Conservation (phyloP, 2,329 filamentous ascomycete genomes). For the Ambrosiella beaveri region DNA sequence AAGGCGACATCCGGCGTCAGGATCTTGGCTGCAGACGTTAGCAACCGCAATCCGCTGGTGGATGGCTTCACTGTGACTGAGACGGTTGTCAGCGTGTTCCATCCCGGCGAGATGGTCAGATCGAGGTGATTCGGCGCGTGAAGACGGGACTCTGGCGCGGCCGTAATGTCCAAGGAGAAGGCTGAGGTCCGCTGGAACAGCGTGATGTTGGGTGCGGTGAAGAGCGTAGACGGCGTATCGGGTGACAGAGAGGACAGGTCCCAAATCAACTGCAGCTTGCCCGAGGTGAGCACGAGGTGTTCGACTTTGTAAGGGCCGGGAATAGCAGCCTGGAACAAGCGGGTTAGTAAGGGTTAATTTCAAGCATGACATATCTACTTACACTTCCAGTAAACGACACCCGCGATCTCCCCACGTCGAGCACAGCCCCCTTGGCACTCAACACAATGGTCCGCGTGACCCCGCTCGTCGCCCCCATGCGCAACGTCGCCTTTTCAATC, state of each 20-base stretch:
- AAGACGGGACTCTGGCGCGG: conserved; percentile 57
- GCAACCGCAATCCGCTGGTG: conserved; percentile 46
- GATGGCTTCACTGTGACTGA: conserved; percentile 46
- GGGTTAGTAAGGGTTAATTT: neutral
- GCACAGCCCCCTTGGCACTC: conserved; percentile 14
- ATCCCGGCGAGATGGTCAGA: conserved; percentile 53
- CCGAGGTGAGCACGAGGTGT: conserved; percentile 46
- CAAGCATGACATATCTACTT: conserved; percentile 14
- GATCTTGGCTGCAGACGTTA: conserved; percentile 41
- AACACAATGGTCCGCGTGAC: conserved; percentile 14
- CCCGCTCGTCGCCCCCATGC: conserved; percentile 3
- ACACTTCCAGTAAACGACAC: conserved; percentile 23
- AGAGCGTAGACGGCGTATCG: conserved; percentile 30
- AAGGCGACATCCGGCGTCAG: conserved; percentile 24
- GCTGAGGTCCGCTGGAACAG: conserved; percentile 55
- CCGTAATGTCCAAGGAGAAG: conserved; percentile 40
- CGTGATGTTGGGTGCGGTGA: conserved; percentile 45
- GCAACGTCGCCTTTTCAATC: conserved; percentile 9
- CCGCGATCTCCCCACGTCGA: conserved; percentile 34
- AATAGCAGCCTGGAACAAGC: conserved; percentile 35
- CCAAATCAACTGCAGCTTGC: conserved; percentile 47
- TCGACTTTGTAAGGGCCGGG: conserved; percentile 62
- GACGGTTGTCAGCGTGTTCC: conserved; percentile 47
- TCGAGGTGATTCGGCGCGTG: conserved; percentile 65
- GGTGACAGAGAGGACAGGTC: conserved; percentile 40